Evolutionary conservation across 2,329 filamentous ascomycete genomes (phyloP), one percentile per base, ranked within the genome.

Genomic region (Cordyceps tenuipes): DNA sequence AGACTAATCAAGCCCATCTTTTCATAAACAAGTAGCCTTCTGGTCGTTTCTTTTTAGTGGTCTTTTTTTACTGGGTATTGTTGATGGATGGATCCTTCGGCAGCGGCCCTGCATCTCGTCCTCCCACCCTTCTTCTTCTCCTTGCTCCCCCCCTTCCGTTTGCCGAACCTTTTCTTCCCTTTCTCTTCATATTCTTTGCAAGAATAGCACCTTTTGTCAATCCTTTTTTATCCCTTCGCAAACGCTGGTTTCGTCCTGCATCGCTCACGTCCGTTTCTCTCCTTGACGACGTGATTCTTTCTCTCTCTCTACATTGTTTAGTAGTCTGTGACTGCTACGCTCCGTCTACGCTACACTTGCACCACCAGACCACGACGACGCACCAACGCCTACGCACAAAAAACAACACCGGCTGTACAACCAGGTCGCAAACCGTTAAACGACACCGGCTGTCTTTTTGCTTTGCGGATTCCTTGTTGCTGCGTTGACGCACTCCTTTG

Each of bases 191-290:
- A 53, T 26, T 50, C 44, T 47, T 47, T 47, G 44, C 44, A 47
- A 47, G 44, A 47, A 47, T 47, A 47, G 19, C 44, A 26, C 5
- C 19, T 10, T 17, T 50, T 31, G 29, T 29, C 48, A 34, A 34
- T 21, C 23, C 49, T 51, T 44, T 53, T 60, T 34, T 56, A 39
- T 49, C 48, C 50, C 48, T 17, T 54, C 7, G 50, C 57, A 55
- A 34, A 57, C 53, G 59, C 59, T 61, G 59, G 59, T 52, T 47
- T 57, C 53, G 59, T 61, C 59, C 49, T 48, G 39, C 48, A n/a
- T 34, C 34, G 23, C 54, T 57, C 60, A 57, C 50, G 9, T 21
- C 60, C 53, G 56, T 57, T 50, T 55, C 61, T 44, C 49, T 6
- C n/a, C 29, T 50, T 54, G 36, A 19, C 29, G 55, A 57, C 56